Evolutionary conservation across 2,329 filamentous ascomycete species (phyloP).

Genomic region (Gremmenia infestans): DNA sequence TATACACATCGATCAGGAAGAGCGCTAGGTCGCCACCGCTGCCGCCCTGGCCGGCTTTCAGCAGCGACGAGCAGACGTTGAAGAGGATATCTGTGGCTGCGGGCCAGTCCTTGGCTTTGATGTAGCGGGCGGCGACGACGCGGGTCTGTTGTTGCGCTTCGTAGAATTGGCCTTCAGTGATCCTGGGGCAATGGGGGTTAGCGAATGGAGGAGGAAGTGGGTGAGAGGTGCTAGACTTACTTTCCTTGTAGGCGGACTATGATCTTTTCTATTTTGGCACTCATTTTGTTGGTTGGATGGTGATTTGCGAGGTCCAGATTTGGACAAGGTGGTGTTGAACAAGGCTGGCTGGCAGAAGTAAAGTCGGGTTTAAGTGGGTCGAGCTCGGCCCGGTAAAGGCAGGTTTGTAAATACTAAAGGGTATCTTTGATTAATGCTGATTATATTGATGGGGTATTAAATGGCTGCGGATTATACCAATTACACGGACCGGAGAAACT

Average conservation of each 20-base stretch:
- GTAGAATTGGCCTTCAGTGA: constrained; percentile 88
- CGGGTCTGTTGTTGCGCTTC: constrained; percentile 98
- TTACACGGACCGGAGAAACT: no score
- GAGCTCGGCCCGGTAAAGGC: no score
- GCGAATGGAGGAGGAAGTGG: not conserved
- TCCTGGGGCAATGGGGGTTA: constrained; percentile 46
- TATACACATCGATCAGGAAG: constrained; percentile 85
- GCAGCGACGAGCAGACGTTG: constrained; percentile 76
- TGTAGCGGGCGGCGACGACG: constrained; percentile 88
- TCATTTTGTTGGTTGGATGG: constrained; percentile 30
- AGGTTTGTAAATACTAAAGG: no score
- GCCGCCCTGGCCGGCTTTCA: constrained; percentile 89
- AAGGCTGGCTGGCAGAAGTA: not conserved
- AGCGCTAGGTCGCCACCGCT: constrained; percentile 87
- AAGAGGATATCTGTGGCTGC: constrained; percentile 84
- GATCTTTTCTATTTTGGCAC: constrained; percentile 62
- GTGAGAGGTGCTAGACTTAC: constrained; percentile 36
- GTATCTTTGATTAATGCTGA: no score
- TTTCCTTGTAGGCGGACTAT: constrained; percentile 74
- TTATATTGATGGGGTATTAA: no score
- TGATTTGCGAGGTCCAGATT: not conserved
- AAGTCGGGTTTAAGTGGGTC: no score
- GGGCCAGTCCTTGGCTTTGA: constrained; percentile 79
- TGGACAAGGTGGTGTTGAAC: not conserved
- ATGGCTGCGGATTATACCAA: no score